Evolutionary conservation across 306 rosid genomes (phyloP).

Genomic region (Vigna mungo): DNA sequence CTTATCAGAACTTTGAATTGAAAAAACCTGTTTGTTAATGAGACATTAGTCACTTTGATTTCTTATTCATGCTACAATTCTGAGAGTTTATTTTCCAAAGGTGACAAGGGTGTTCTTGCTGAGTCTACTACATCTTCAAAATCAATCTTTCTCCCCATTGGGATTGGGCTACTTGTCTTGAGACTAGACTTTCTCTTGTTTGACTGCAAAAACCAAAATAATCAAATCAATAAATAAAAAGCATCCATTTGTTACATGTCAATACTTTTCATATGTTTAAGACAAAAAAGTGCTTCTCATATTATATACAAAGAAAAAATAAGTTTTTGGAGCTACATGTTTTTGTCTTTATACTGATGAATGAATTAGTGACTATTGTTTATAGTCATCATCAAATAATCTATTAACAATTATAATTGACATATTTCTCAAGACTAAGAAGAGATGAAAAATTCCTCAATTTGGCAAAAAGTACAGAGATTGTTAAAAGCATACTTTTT

Average conservation of each 20-base stretch:
- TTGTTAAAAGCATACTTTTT: no score
- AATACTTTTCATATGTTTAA: no score
- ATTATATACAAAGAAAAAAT: no score
- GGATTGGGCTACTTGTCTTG: conserved; percentile 60
- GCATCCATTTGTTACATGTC: neutral
- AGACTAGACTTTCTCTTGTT: conserved; percentile 81
- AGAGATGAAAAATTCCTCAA: no score
- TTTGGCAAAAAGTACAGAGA: no score
- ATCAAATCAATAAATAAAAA: neutral
- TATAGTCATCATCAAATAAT: no score
- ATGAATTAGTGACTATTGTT: no score
- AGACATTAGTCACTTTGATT: conserved; percentile 39
- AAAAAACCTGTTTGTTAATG: conserved; percentile 30
- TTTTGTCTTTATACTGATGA: no score
- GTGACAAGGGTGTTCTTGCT: conserved; percentile 71
- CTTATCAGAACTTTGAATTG: neutral
- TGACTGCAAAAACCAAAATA: conserved; percentile 60
- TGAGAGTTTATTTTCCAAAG: conserved; percentile 67
- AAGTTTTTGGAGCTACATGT: no score
- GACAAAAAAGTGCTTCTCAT: no score
- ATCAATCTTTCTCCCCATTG: conserved; percentile 65
- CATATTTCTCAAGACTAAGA: no score
- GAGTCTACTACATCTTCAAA: conserved; percentile 61
- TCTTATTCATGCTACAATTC: conserved; percentile 59
- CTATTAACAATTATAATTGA: no score